phyloP scores from a whole-genome alignment of 1,284 basidiomycete genomes.

The Coniophora puteana region DNA sequence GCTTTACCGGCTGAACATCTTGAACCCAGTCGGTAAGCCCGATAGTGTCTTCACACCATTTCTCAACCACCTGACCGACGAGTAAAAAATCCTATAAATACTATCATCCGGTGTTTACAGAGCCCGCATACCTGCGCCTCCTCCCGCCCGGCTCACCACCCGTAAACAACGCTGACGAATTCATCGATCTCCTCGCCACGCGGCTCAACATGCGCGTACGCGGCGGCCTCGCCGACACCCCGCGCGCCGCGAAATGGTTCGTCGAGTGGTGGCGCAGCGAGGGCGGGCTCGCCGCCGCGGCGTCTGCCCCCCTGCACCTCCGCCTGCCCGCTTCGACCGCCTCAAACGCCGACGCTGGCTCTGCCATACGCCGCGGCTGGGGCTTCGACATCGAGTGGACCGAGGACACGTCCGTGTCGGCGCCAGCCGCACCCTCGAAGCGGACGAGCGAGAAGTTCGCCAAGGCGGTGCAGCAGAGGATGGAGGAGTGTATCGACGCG shows the following conservation, averaged over 20 bases:
- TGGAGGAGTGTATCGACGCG: slow-evolving; percentile 65
- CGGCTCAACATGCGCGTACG: slow-evolving; percentile 79
- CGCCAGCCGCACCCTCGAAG: slow-evolving; percentile 16
- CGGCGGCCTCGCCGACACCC: slow-evolving; percentile 69
- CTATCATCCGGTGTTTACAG: slow-evolving; percentile 30
- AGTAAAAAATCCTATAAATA: not conserved
- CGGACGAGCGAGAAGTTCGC: too few relatives aligned
- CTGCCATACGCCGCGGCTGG: slow-evolving; percentile 51
- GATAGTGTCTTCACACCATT: slow-evolving; percentile 8
- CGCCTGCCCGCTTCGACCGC: slow-evolving; percentile 10
- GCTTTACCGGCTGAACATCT: slow-evolving; percentile 81
- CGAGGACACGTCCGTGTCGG: slow-evolving; percentile 16
- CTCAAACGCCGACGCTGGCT: slow-evolving; percentile 2
- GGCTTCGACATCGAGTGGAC: slow-evolving; percentile 81
- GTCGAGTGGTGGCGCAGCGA: slow-evolving; percentile 84
- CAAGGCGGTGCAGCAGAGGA: slow-evolving; percentile 57
- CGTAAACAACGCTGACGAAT: slow-evolving; percentile 54
- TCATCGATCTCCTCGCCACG: slow-evolving; percentile 66
- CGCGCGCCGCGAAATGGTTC: slow-evolving; percentile 76
- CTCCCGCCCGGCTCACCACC: slow-evolving; percentile 53
- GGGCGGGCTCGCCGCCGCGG: slow-evolving; percentile 51
- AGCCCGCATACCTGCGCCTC: slow-evolving; percentile 66
- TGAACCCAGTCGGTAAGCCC: slow-evolving; percentile 65
- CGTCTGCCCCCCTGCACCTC: slow-evolving; percentile 25
- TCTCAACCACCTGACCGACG: slow-evolving; percentile 6